phyloP scores from a whole-genome alignment of 768 basidiomycete genomes.

The Kwoniella bestiolae region DNA sequence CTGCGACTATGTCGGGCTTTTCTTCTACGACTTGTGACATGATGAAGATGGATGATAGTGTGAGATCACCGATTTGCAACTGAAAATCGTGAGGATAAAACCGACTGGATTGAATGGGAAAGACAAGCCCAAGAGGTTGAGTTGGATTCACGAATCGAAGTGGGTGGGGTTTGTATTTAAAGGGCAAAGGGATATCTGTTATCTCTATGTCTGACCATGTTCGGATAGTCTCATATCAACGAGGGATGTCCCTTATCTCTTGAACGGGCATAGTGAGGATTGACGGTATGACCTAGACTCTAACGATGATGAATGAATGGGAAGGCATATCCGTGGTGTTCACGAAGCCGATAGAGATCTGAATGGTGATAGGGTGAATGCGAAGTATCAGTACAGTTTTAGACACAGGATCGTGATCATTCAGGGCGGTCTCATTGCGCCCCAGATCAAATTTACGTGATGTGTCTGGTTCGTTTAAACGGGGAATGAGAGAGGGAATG shows the following conservation, averaged over 20 bases:
- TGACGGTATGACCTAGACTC: neutral
- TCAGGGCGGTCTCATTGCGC: neutral
- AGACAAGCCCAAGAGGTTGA: neutral
- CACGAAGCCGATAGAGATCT: neutral
- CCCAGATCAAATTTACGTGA: no score
- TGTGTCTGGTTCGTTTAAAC: no score
- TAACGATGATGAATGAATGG: neutral
- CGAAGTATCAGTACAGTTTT: no score
- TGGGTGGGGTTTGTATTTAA: neutral
- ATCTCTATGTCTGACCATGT: neutral
- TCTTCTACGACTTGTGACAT: conserved; percentile 7
- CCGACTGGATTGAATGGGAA: neutral
- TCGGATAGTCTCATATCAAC: neutral
- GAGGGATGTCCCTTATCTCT: no score
- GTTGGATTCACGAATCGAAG: neutral
- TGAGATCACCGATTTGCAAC: neutral
- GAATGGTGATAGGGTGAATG: neutral
- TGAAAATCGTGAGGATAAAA: no score
- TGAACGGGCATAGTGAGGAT: no score
- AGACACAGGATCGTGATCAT: neutral
- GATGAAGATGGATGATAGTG: neutral
- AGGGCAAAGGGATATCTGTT: no score
- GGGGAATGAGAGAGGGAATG: no score
- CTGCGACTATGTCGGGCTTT: neutral
- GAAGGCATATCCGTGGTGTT: neutral